These are phyloP conservation scores for Cardamine occulta DNA, from an alignment of 345 rosid genomes.

Conservation along the genomic window DNA sequence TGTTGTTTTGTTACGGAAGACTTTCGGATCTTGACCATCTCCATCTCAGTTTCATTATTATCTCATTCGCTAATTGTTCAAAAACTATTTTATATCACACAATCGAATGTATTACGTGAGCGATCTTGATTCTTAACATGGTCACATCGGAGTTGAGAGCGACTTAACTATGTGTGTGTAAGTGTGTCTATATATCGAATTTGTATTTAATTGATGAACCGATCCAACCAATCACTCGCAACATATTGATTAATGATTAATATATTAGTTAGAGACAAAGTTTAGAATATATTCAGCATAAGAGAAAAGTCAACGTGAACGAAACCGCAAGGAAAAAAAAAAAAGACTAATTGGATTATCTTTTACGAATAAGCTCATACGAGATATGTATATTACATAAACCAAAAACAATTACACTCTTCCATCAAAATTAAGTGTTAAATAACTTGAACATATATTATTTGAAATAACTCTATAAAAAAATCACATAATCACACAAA, in stretches of 20 bases:
- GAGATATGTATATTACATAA: not conserved
- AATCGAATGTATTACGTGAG: not conserved
- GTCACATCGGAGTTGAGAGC: not conserved
- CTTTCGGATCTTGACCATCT: slow-evolving; percentile 14
- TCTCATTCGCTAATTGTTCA: not conserved
- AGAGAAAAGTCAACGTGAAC: not conserved
- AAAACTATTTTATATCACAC: not conserved
- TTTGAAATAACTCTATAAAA: not conserved
- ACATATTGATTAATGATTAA: not conserved
- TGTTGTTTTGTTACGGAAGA: not conserved
- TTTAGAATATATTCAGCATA: not conserved
- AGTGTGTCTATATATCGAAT: not conserved
- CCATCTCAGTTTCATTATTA: not conserved
- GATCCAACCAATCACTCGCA: not conserved
- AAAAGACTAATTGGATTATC: not conserved
- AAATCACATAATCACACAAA: slow-evolving; percentile 40
- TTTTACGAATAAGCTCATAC: not conserved
- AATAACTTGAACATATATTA: not conserved
- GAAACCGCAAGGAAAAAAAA: not conserved
- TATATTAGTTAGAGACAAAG: not conserved
- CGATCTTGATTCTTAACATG: not conserved
- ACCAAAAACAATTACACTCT: not conserved
- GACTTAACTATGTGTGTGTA: not conserved
- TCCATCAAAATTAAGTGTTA: slow-evolving; percentile 15
- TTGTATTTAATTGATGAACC: not conserved